A percentile compares a stretch with the other conserved stretches of the same genome.
These are phyloP conservation scores for Aspergillus fischeri DNA, from an alignment of 2,329 filamentous ascomycete species.

Conservation along the genomic window DNA sequence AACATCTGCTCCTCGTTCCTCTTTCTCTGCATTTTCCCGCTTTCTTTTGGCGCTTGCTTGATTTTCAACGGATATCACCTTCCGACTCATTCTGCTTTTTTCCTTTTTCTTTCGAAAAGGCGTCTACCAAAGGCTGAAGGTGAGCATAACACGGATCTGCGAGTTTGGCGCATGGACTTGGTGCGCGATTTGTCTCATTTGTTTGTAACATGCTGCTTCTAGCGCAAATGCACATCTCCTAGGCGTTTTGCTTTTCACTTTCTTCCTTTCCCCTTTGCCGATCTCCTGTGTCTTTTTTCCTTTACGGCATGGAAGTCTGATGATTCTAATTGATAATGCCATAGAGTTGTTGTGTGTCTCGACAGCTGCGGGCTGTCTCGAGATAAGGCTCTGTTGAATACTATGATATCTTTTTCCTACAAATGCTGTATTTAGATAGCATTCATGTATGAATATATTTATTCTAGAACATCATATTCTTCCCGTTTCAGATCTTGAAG, in stretches of 20 bases:
- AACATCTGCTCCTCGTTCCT: slow-evolving; percentile 11
- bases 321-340: slow-evolving; percentile 19
- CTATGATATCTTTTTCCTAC: not conserved
- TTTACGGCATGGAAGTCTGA: not conserved
- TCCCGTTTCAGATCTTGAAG: not conserved
- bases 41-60: slow-evolving; percentile 2
- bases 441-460: slow-evolving; percentile 1
- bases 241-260: not conserved
- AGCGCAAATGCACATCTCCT: slow-evolving; percentile 4
- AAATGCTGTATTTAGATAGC: not conserved
- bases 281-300: slow-evolving; percentile 7
- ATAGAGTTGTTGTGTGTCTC: slow-evolving; percentile 12
- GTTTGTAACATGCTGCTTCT: not conserved
- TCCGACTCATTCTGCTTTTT: not conserved
- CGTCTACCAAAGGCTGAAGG: slow-evolving; percentile 3
- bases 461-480: not conserved
- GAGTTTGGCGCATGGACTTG: slow-evolving; percentile 8
- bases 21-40: slow-evolving; percentile 1
- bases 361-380: not conserved
- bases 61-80: not conserved
- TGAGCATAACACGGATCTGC: slow-evolving; percentile 5
- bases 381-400: not conserved
- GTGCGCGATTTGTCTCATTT: slow-evolving; percentile 1
- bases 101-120: slow-evolving; percentile 5
- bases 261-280: slow-evolving; percentile 2